Base-by-base conservation (phyloP, 2,329 filamentous ascomycete species). In the Aspergillus brasiliensis region DNA sequence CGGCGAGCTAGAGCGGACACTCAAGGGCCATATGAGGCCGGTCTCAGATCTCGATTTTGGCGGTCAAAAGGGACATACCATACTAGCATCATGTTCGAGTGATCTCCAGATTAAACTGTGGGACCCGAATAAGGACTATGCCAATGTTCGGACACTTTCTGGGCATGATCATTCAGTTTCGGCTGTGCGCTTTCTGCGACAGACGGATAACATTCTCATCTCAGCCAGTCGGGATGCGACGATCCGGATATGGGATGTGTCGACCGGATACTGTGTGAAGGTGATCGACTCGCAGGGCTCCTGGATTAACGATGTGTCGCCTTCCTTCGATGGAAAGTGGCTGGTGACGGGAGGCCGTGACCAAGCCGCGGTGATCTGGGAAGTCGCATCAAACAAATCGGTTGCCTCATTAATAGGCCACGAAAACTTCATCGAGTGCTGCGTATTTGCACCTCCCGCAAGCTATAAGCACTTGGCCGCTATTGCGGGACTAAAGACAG, bases 21-120 rank as follows among this genome's bases (percentile, higher is more conserved):
- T 97, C 56, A 97, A 97, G 72, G 92, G 91, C 0, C 93, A 97
- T 72, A 96, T 91, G 3, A 91, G 90, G 71, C 86, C 91, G 3
- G 91, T 97, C 2, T 80, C 94, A 27, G 92, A 95, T 71, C 86
- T 97, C 28, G 93, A 97, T 71, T 97, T 90, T 77, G 93, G 93
- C 38, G 92, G 92, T 0, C 91, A 91, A 1, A 83, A 89, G 70
- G 90, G 91, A 27, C 88, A 87, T 28, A 91, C 88, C 1, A 81
- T 96, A 19, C 83, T 96, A 60, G 91, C 89, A 34, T 92, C 89
- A 2, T 96, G 91, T 79, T 92, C 88, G 47, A 91, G 88, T 52
- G 93, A 97, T 74, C 79, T 97, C 47, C 96, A 92, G 2, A 96
- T 97, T 77, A 97, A 97, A 76, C 82, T 97, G 10, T 97, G 93